These are phyloP conservation scores for Mrakiaceae sp. DNA, from an alignment of 1,284 basidiomycete species.

Conservation along the genomic window DNA sequence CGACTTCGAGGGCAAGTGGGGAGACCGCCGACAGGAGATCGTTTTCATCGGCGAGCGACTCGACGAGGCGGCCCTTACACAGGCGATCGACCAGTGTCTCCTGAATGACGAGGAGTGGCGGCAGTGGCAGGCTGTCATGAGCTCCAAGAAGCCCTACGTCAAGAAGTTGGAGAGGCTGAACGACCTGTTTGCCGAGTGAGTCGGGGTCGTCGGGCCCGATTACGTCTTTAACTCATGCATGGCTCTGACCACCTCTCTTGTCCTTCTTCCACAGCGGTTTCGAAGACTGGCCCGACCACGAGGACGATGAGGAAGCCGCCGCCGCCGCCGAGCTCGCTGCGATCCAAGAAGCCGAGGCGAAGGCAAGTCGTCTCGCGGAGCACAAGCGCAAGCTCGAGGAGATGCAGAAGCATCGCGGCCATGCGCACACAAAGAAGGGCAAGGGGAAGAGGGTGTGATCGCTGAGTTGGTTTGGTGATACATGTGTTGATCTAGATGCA, in stretches of 20 bases:
- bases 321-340: background rate
- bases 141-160: constrained; percentile 23
- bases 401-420: background rate
- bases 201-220: background rate
- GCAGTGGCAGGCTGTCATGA: constrained; percentile 34
- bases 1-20: constrained; percentile 38
- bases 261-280: constrained; percentile 23
- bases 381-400: background rate
- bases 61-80: constrained; percentile 28
- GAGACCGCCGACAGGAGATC: constrained; percentile 38
- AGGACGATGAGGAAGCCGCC: constrained; percentile 24
- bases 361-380: background rate
- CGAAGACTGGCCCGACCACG: constrained; percentile 32
- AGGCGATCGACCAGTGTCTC: constrained; percentile 32
- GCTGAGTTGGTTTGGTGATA: no score
- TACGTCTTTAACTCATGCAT: background rate
- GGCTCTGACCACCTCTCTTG: background rate
- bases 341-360: background rate
- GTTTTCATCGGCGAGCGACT: constrained; percentile 27
- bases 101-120: constrained; percentile 36
- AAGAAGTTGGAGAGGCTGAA: constrained; percentile 29
- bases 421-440: background rate
- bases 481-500: no score
- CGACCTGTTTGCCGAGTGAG: constrained; percentile 31
- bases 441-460: background rate